Percentiles rank a stretch among this genome's conserved stretches.
Evolutionary conservation across 140 eudicot genomes (phyloP).

Genomic region (Stevia rebaudiana): DNA sequence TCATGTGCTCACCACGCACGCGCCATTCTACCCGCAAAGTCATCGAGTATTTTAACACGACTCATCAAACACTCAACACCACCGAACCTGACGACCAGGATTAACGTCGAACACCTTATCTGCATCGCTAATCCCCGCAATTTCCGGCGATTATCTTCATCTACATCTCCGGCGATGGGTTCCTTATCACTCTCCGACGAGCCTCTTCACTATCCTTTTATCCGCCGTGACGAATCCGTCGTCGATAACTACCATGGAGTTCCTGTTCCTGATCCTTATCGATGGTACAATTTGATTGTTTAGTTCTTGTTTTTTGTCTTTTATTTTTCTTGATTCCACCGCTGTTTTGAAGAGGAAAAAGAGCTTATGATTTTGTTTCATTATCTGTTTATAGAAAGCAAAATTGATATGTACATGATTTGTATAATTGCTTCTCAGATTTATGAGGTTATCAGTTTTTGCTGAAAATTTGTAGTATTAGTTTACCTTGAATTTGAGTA

Average conservation of each 20-base stretch:
- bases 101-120: conserved; percentile 17
- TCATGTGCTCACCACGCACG: conserved; percentile 32
- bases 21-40: conserved; percentile 13
- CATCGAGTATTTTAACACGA: conserved; percentile 18
- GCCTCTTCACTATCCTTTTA: conserved; percentile 43
- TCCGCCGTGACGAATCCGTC: conserved; percentile 82
- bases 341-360: not conserved
- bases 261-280: conserved; percentile 73
- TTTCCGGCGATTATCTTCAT: conserved; percentile 15
- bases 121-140: not conserved
- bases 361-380: not conserved
- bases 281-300: conserved; percentile 43
- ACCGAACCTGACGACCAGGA: not conserved
- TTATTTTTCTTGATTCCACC: not conserved
- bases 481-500: not conserved
- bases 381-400: not conserved
- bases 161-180: conserved; percentile 40
- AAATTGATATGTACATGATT: not conserved
- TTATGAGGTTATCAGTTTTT: not conserved
- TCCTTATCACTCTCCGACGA: conserved; percentile 38
- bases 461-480: not conserved
- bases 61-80: conserved; percentile 24
- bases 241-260: conserved; percentile 85
- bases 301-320: not conserved
- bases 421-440: not conserved